A percentile compares a stretch with the other conserved stretches of the same genome.
Conservation (phyloP, 2,329 filamentous ascomycete species). For the Epichloe bromicola region DNA sequence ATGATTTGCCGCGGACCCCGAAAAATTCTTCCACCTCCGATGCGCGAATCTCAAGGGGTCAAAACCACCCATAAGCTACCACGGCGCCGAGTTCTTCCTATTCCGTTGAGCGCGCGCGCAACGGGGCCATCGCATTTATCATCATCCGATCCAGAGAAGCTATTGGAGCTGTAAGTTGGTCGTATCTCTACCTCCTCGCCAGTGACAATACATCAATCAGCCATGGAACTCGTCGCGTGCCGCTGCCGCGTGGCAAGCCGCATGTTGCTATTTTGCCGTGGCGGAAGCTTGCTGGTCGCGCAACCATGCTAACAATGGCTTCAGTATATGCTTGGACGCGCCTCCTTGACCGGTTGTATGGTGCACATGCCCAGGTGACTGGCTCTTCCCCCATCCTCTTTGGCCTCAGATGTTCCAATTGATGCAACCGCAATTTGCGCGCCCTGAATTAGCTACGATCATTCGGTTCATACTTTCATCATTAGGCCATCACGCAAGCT, state of each 20-base stretch:
- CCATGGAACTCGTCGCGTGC: constrained; percentile 2
- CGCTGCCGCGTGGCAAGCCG: constrained; percentile 3
- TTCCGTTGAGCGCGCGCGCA: constrained; percentile 25
- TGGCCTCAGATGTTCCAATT: background rate
- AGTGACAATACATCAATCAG: constrained; percentile 5
- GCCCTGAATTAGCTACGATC: too few relatives aligned
- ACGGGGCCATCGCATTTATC: constrained; percentile 30
- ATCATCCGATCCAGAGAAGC: constrained; percentile 23
- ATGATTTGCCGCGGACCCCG: constrained; percentile 12
- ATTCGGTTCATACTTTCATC: background rate
- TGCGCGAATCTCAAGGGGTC: constrained; percentile 13
- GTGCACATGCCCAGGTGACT: background rate
- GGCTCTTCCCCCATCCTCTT: background rate
- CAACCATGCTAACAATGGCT: constrained; percentile 11
- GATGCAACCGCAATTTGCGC: too few relatives aligned
- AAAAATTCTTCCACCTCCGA: constrained; percentile 26
- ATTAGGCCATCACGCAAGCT: background rate
- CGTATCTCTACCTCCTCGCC: constrained; percentile 2
- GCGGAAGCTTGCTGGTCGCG: constrained; percentile 2
- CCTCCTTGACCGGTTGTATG: constrained; percentile 5
- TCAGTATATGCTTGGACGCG: constrained; percentile 6
- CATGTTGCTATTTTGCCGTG: constrained; percentile 3
- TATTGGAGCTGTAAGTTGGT: constrained; percentile 23
- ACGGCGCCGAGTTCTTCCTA: constrained; percentile 33
- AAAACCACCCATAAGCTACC: constrained; percentile 21